Base-by-base conservation (phyloP, 441 rosid species). In the Macaranga tanarius region DNA sequence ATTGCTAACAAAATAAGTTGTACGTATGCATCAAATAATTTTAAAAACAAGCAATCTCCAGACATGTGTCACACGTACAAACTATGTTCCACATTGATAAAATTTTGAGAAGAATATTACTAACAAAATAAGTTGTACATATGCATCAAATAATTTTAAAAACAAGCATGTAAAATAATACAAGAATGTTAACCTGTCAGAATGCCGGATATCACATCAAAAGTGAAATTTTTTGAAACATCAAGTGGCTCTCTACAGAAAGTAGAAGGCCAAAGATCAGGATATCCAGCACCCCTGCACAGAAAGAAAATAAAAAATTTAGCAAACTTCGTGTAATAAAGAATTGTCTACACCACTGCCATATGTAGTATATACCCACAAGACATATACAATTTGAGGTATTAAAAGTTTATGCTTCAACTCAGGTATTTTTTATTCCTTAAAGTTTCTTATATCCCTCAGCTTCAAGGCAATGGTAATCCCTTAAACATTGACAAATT, bases 241-340 rank as follows among this genome's bases (percentile, higher is more conserved):
- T 95, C 98, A 63, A 95, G 99, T 40, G 99, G 99, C 89, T 95
- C 96, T 89, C 86, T 84, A 82, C 99, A 95, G 72, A 92, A 75
- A 62, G 82, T 69, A 70, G 96, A 89, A 62, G 98, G 98, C 99
- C 97, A 95, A 67, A 95, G 93, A 77, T 86, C 91, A 75, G 97
- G 92, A 75, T 93, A 93, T 73, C 98, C 98, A 73, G 59, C 76
- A 60, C 98, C 97, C 97, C 98, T 93, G 79, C 81, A 82, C 11
- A 82, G 48, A 77, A 76, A 78, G 57, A 75, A 79, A 71, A 34
- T 69, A 55, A 84, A 67, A 79, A 59, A 42, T 55, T 64, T 59
- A 26, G 54, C 64, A 52, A 31, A 48, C 28, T 62, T 77, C 67
- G 67, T 8, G 58, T n/a, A 54, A 65, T 15, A 74, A 58, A 28